These are phyloP conservation scores for Kodamaea laetipori DNA, from an alignment of 805 yeast genomes.

Conservation along the genomic window DNA sequence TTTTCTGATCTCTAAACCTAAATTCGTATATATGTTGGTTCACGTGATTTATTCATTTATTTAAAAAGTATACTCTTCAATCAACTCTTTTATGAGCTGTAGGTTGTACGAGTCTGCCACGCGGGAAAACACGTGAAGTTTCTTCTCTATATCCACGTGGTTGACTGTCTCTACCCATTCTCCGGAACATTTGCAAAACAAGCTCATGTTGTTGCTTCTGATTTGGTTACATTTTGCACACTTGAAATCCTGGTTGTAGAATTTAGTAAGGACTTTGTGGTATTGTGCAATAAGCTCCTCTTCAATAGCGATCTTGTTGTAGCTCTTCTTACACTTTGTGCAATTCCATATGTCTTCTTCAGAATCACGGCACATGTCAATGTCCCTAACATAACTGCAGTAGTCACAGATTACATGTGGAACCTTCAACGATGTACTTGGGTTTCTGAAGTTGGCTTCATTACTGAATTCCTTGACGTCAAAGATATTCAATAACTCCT, in stretches of 20 bases:
- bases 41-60: not conserved
- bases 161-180: slow-evolving; percentile 64
- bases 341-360: slow-evolving; percentile 60
- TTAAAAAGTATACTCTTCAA: slow-evolving; percentile 25
- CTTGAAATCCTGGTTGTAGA: slow-evolving; percentile 74
- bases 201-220: slow-evolving; percentile 67
- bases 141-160: slow-evolving; percentile 45
- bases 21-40: not conserved
- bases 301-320: slow-evolving; percentile 71
- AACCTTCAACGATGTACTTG: slow-evolving; percentile 67
- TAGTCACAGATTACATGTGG: slow-evolving; percentile 74
- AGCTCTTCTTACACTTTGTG: slow-evolving; percentile 61
- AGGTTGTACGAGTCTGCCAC: slow-evolving; percentile 65
- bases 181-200: slow-evolving; percentile 88
- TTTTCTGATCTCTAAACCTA: not conserved
- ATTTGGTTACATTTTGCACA: slow-evolving; percentile 77
- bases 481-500: slow-evolving; percentile 69
- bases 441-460: slow-evolving; percentile 71
- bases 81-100: slow-evolving; percentile 47
- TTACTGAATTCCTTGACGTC: slow-evolving; percentile 84
- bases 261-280: slow-evolving; percentile 55
- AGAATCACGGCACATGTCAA: slow-evolving; percentile 80
- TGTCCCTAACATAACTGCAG: slow-evolving; percentile 72
- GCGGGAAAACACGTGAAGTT: slow-evolving; percentile 52
- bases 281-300: slow-evolving; percentile 74